Conservation (phyloP, 805 yeast genomes). For the Hyphopichia homilentoma region DNA sequence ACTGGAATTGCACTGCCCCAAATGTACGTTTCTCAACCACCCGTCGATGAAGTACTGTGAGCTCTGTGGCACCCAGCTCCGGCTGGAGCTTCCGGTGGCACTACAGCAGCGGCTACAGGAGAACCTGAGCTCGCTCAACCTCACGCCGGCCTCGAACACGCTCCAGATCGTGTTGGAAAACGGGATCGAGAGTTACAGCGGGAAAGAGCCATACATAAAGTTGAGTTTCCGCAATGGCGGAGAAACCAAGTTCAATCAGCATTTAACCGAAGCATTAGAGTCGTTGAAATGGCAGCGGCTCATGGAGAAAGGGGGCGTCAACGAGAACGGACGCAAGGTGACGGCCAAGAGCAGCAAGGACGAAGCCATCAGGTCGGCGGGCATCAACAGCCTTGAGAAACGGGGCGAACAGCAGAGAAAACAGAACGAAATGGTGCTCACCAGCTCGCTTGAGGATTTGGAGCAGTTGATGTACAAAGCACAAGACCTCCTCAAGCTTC, state of each 20-base stretch:
- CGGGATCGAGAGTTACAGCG: conserved; percentile 30
- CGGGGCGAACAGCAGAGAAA: conserved; percentile 51
- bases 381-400: conserved; percentile 68
- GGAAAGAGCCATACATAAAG: conserved; percentile 45
- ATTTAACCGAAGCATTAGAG: conserved; percentile 40
- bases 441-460: conserved; percentile 70
- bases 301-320: conserved; percentile 30
- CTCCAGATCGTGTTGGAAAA: conserved; percentile 23
- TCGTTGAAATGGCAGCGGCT: conserved; percentile 47
- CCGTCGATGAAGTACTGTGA: conserved; percentile 77
- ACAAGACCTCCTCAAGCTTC: conserved; percentile 61
- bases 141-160: conserved; percentile 1
- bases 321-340: conserved; percentile 19
- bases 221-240: conserved; percentile 77
- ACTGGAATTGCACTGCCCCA: conserved; percentile 34
- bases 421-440: conserved; percentile 58
- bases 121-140: conserved; percentile 4
- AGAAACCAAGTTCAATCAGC: conserved; percentile 47
- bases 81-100: conserved; percentile 8
- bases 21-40: conserved; percentile 81
- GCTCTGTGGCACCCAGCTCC: conserved; percentile 66
- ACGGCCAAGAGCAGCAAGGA: conserved; percentile 2
- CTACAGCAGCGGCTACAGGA: conserved; percentile 4
- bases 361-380: conserved; percentile 31
- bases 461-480: conserved; percentile 77